Percentiles rank a stretch among this genome's conserved stretches.
Conservation (phyloP, 176 grass and related monocot species). For the Eragrostis curvula region DNA sequence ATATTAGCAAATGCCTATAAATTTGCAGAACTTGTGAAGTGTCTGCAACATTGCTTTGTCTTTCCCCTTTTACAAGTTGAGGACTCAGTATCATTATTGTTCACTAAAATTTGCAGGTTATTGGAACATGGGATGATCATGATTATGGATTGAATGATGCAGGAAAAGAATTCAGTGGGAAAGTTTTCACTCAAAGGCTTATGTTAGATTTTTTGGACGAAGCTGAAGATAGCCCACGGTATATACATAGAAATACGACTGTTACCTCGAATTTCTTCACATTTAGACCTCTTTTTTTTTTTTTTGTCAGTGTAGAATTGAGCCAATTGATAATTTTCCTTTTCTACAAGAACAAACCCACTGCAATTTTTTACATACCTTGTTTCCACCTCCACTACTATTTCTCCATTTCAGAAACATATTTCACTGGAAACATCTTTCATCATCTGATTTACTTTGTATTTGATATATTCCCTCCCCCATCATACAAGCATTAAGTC, state of each 20-base stretch:
- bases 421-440: background rate
- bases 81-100: slow-evolving; percentile 9
- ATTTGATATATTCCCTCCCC: background rate
- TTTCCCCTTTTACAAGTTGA: slow-evolving; percentile 20
- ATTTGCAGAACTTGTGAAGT: background rate
- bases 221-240: slow-evolving; percentile 71
- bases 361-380: background rate
- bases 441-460: background rate
- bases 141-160: slow-evolving; percentile 99
- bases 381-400: background rate
- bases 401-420: background rate
- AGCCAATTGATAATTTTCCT: background rate
- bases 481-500: background rate
- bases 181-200: slow-evolving; percentile 70
- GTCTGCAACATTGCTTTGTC: background rate
- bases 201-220: slow-evolving; percentile 96
- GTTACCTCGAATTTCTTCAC: background rate
- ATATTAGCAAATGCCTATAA: background rate
- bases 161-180: slow-evolving; percentile 79
- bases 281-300: background rate
- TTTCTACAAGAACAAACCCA: background rate
- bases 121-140: slow-evolving; percentile 99
- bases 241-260: slow-evolving; percentile 20
- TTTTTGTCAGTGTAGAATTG: background rate
- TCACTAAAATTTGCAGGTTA: slow-evolving; percentile 60